Evolutionary conservation across 805 yeast species (phyloP).

Genomic region (Scheffersomyces stipitis): DNA sequence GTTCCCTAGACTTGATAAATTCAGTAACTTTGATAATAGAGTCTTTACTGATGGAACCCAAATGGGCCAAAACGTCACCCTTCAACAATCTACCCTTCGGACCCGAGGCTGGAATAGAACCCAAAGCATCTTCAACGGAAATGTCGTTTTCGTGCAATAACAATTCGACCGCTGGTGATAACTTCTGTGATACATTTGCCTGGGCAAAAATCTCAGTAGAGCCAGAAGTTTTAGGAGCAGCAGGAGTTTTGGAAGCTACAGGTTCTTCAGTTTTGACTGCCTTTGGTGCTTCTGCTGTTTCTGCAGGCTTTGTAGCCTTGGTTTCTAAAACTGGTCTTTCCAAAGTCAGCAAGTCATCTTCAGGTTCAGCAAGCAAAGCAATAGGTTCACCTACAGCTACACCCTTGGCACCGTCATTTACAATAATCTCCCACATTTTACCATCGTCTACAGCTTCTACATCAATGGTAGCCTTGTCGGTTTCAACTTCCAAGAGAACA

Average conservation of each 20-base stretch:
- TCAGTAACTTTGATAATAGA: conserved; percentile 54
- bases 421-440: conserved; percentile 69
- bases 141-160: conserved; percentile 63
- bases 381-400: conserved; percentile 86
- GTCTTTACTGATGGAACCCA: conserved; percentile 68
- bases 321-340: conserved; percentile 52
- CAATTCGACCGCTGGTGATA: conserved; percentile 77
- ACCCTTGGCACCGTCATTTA: conserved; percentile 73
- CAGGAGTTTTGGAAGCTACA: conserved; percentile 4
- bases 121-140: conserved; percentile 66
- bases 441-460: conserved; percentile 95
- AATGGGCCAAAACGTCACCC: conserved; percentile 86
- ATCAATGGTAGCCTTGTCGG: conserved; percentile 80
- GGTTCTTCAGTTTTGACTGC: conserved; percentile 2
- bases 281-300: conserved; percentile 13
- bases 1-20: conserved; percentile 54
- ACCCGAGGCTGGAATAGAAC: conserved; percentile 79
- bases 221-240: conserved; percentile 1
- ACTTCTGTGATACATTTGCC: conserved; percentile 66
- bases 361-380: conserved; percentile 85
- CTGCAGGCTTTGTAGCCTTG: conserved; percentile 14
- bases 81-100: conserved; percentile 83
- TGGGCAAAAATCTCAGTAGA: conserved; percentile 19
- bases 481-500: conserved; percentile 75
- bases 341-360: conserved; percentile 71